Evolutionary conservation across 805 yeast species (phyloP).

Genomic region (Zygosaccharomyces lentus): DNA sequence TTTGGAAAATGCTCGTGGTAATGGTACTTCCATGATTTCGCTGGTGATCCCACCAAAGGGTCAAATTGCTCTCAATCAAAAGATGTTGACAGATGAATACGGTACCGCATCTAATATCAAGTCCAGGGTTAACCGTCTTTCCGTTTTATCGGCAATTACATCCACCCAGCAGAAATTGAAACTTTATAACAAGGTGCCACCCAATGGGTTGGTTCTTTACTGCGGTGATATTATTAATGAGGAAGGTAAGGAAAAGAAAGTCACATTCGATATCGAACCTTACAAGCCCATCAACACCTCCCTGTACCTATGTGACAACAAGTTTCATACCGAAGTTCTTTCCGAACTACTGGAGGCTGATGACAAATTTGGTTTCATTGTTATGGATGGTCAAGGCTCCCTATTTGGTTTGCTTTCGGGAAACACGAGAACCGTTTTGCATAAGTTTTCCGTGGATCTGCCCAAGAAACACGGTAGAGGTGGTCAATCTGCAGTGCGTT

Average conservation of each 20-base stretch:
- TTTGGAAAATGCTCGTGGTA: constrained; percentile 90
- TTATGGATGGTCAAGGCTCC: constrained; percentile 99
- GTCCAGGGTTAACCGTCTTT: constrained; percentile 93
- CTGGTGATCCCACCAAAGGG: constrained; percentile 93
- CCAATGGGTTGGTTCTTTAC: constrained; percentile 90
- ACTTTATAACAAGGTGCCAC: constrained; percentile 83
- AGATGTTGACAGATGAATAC: constrained; percentile 95
- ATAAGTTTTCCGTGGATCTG: constrained; percentile 93
- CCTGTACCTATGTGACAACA: constrained; percentile 91
- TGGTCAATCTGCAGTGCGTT: constrained; percentile 99
- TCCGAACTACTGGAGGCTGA: constrained; percentile 92
- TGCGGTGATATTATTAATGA: constrained; percentile 98
- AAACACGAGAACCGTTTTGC: constrained; percentile 92
- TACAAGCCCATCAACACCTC: constrained; percentile 99
- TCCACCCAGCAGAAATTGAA: constrained; percentile 97
- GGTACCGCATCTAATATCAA: constrained; percentile 98
- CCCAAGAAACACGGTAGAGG: constrained; percentile 99
- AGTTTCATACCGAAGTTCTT: constrained; percentile 96
- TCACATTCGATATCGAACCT: constrained; percentile 96
- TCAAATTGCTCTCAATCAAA: constrained; percentile 81
- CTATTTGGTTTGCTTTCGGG: constrained; percentile 94
- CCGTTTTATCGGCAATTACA: constrained; percentile 94
- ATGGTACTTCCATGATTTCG: constrained; percentile 98
- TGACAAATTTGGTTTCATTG: constrained; percentile 94
- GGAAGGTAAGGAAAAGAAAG: constrained; percentile 96